Evolutionary conservation across 75 land plant genomes (phyloP).

Genomic region (Azolla pinnata): DNA sequence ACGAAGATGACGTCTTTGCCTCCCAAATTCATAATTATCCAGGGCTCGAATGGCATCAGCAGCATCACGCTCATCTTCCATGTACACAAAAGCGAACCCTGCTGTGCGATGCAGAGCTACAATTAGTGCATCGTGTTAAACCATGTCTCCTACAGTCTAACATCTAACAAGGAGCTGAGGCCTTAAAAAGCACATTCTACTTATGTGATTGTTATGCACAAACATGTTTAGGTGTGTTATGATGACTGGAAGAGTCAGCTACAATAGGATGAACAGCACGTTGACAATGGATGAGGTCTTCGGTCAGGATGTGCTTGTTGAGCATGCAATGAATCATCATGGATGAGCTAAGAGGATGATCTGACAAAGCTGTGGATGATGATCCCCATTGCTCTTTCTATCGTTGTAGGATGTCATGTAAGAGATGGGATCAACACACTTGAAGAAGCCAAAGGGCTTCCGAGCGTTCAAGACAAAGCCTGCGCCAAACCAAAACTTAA

Average conservation of each 20-base stretch:
- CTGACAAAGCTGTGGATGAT: neutral
- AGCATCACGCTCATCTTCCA: constrained; percentile 89
- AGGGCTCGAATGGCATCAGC: constrained; percentile 75
- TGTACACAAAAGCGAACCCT: constrained; percentile 92
- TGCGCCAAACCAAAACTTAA: constrained; percentile 2
- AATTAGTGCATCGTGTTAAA: neutral
- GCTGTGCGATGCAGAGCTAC: neutral
- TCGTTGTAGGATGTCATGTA: neutral
- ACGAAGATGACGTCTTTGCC: constrained; percentile 65
- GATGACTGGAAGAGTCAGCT: neutral
- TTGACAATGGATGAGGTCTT: neutral
- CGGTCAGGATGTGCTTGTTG: no score
- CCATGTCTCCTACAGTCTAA: neutral
- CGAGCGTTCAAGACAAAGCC: neutral
- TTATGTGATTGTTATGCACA: no score
- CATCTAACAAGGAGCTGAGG: no score
- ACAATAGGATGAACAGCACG: neutral
- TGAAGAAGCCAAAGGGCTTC: constrained; percentile 1
- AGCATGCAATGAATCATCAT: neutral
- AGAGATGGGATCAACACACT: neutral
- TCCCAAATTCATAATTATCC: constrained; percentile 66
- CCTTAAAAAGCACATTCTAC: no score
- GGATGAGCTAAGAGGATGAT: neutral
- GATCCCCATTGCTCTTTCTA: neutral
- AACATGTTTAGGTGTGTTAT: neutral